Conservation (phyloP, 73 alveolate genomes). For the Symbiodinium pilosum region DNA sequence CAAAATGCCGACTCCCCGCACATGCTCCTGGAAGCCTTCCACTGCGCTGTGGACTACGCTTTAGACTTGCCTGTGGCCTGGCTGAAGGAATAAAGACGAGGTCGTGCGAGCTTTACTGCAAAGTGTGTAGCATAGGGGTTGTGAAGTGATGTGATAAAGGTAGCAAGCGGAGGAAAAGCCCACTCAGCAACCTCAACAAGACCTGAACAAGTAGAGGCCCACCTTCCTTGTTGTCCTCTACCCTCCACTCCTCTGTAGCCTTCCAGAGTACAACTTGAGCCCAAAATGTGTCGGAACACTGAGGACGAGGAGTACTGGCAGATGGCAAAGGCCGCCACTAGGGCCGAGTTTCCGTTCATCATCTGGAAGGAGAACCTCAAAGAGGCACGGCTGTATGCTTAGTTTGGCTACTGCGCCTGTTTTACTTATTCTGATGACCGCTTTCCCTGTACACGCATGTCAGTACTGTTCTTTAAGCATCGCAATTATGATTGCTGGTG, state of each 20-base stretch:
- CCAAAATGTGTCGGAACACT: too few relatives aligned
- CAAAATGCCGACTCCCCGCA: conserved; percentile 75
- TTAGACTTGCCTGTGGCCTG: conserved; percentile 59
- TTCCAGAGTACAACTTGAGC: neutral
- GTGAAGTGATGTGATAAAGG: neutral
- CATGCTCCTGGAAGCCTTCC: conserved; percentile 85
- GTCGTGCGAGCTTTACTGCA: neutral
- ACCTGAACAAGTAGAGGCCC: too few relatives aligned
- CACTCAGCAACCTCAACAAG: too few relatives aligned
- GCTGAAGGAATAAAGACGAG: neutral
- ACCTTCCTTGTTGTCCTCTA: too few relatives aligned
- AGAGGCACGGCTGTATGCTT: neutral
- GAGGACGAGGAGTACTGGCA: conserved; percentile 90
- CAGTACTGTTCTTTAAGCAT: too few relatives aligned
- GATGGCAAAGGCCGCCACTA: conserved; percentile 83
- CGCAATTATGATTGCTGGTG: too few relatives aligned
- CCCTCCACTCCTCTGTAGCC: too few relatives aligned
- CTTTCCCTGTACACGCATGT: neutral
- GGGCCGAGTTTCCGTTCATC: conserved; percentile 84
- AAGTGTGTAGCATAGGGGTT: neutral
- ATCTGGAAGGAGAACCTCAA: conserved; percentile 67
- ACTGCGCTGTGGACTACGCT: conserved; percentile 69
- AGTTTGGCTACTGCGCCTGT: neutral
- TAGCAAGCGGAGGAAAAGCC: neutral
- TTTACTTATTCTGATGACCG: neutral